Percentiles rank a stretch among this genome's conserved stretches.
Evolutionary conservation across 2,329 filamentous ascomycete genomes (phyloP).

Genomic region (Colletotrichum navitas): DNA sequence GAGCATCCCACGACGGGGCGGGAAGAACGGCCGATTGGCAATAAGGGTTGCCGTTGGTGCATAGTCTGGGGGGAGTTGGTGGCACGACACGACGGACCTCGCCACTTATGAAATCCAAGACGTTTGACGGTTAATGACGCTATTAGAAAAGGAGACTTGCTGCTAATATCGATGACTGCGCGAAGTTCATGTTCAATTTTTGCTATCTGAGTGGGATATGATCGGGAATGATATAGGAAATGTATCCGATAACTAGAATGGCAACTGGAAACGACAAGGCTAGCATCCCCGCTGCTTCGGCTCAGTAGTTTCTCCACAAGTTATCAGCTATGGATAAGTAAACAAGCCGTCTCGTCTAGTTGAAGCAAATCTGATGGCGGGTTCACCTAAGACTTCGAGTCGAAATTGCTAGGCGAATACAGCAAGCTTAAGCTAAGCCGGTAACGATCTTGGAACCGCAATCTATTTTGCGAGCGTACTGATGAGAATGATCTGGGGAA

Average conservation of each 20-base stretch:
- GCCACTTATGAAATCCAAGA: slow-evolving; percentile 38
- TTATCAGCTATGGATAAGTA: too few species aligned
- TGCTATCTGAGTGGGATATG: neutral
- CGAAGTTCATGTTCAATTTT: neutral
- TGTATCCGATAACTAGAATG: neutral
- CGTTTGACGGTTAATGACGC: slow-evolving; percentile 40
- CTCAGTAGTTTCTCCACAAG: neutral
- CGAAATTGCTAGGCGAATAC: neutral
- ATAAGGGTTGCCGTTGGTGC: slow-evolving; percentile 16
- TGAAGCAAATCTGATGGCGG: neutral
- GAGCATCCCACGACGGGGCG: slow-evolving; percentile 4
- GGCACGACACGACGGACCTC: slow-evolving; percentile 33
- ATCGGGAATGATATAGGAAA: neutral
- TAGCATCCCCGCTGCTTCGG: neutral
- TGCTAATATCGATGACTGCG: neutral
- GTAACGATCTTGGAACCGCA: too few species aligned
- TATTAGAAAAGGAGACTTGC: slow-evolving; percentile 20
- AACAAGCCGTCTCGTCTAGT: neutral
- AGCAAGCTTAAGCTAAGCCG: neutral
- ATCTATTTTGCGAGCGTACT: slow-evolving; percentile 43
- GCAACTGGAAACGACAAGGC: neutral
- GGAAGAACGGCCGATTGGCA: slow-evolving; percentile 16
- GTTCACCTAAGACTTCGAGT: neutral
- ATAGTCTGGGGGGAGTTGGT: slow-evolving; percentile 30
- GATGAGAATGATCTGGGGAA: slow-evolving; percentile 64